Conservation (phyloP, 768 basidiomycete genomes). For the Phanerochaete carnosa region DNA sequence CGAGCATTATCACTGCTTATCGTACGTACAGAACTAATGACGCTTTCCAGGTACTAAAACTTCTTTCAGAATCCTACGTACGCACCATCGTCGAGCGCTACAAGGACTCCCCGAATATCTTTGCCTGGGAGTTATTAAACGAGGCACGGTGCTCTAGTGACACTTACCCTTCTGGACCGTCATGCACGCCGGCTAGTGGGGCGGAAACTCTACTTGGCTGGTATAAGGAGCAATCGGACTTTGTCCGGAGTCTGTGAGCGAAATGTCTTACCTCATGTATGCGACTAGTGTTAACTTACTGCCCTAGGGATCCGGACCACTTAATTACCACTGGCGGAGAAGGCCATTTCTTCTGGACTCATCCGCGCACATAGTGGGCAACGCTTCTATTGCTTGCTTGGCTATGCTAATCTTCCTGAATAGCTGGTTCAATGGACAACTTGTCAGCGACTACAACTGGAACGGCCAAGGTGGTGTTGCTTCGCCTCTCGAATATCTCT, state of each 20-base stretch:
- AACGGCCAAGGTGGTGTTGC: constrained; percentile 44
- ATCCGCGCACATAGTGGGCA: constrained; percentile 33
- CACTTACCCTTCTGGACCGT: constrained; percentile 42
- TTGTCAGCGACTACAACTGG: constrained; percentile 52
- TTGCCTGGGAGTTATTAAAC: constrained; percentile 44
- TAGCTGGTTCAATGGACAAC: constrained; percentile 40
- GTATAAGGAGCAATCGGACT: constrained; percentile 51
- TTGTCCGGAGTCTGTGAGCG: constrained; percentile 47
- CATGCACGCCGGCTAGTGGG: constrained; percentile 39
- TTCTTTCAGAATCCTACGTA: constrained; percentile 27
- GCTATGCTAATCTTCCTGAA: not conserved
- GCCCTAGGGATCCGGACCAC: constrained; percentile 45
- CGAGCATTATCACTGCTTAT: constrained; percentile 25
- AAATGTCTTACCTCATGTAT: not conserved
- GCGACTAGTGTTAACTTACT: not conserved
- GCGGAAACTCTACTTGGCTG: constrained; percentile 44
- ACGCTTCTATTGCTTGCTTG: not conserved
- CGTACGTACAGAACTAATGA: too few relatives aligned
- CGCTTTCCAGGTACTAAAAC: not conserved
- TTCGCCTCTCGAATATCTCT: not conserved
- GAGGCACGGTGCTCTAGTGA: constrained; percentile 55
- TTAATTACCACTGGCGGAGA: constrained; percentile 56
- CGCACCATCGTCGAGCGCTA: constrained; percentile 29
- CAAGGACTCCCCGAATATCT: constrained; percentile 25
- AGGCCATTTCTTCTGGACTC: constrained; percentile 51